Evolutionary conservation across 2,329 filamentous ascomycete genomes (phyloP), one percentile per base, ranked within the genome.

Genomic region (Monilinia vaccinii-corymbosi): DNA sequence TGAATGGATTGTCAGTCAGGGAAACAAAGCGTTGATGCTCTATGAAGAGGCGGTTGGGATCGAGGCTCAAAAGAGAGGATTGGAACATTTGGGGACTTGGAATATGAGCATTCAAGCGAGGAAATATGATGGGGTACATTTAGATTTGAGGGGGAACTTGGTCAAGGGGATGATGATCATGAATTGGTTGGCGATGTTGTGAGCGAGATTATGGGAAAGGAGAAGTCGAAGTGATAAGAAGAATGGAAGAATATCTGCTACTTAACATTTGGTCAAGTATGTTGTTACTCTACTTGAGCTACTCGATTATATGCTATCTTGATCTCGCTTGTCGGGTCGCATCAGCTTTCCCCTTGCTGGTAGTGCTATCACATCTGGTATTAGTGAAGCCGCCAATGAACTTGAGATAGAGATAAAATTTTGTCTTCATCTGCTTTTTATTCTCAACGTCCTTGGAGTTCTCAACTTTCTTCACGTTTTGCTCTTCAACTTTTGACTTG

Each of bases 101-200:
- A 79, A 78, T 63, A 78, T 78, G 75, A 78, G 75, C 62, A 74
- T 78, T 58, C 77, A 79, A 65, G 73, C 72, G n/a, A 75, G 71
- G 28, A 73, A 76, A 62, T 78, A 76, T 65, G 77, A 79, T 69
- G 76, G 76, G 4, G 76, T 79, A 51, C 76, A 78, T 68, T 68
- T 79, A 60, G 76, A 78, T 65, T 70, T 79, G 70, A 74, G 70
- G 58, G 77, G 76, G 1, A 79, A 79, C 68, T 63, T 79, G 62
- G 66, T 78, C 51, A 79, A 79, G 68, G 76, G 76, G 6, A 79
- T 78, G 75, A 78, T 77, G 73, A 73, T 78, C 42, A 61, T 79
- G 62, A 79, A 78, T 62, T 79, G 76, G 77, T 65, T 79, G 64
- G 46, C 46, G 34, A 52, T 58, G 56, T 58, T 58, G 38, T 58